A percentile compares a stretch with the other conserved stretches of the same genome.
These are phyloP conservation scores for Candida montana DNA, from an alignment of 805 yeast genomes.

Conservation along the genomic window DNA sequence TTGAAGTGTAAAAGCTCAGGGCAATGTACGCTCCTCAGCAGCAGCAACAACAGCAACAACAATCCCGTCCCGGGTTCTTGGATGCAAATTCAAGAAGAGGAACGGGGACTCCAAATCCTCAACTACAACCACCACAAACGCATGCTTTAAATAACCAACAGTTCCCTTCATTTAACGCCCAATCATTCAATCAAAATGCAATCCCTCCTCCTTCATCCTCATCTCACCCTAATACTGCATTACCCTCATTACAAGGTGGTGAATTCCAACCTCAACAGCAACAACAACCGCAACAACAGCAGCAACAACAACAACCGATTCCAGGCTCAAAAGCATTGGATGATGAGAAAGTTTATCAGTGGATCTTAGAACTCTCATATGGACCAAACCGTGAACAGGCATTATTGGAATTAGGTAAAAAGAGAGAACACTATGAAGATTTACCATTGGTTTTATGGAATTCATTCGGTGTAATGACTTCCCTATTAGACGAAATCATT, in stretches of 20 bases:
- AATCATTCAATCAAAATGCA: constrained; percentile 2
- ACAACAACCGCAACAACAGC: constrained; percentile 13
- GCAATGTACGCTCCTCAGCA: background rate
- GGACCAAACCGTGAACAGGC: constrained; percentile 95
- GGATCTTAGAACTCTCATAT: constrained; percentile 85
- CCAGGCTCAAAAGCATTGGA: constrained; percentile 42
- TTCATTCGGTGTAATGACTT: constrained; percentile 94
- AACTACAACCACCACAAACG: constrained; percentile 4
- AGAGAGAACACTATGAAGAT: constrained; percentile 91
- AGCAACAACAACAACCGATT: constrained; percentile 9
- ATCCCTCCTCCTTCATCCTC: constrained; percentile 7
- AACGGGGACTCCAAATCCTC: constrained; percentile 7
- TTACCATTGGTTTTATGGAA: constrained; percentile 91
- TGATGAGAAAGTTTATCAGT: constrained; percentile 79
- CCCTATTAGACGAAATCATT: constrained; percentile 81
- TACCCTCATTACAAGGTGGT: background rate
- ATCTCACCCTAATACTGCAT: constrained; percentile 11
- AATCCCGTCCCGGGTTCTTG: constrained; percentile 16
- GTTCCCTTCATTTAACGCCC: constrained; percentile 15
- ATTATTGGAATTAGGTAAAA: constrained; percentile 83
- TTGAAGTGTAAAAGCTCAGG: background rate
- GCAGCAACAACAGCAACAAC: constrained; percentile 11
- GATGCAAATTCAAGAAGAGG: constrained; percentile 10
- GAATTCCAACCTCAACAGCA: background rate
- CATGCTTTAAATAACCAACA: constrained; percentile 10